Base-by-base conservation (phyloP, 2,329 filamentous ascomycete genomes). In the Colletotrichum aenigma region DNA sequence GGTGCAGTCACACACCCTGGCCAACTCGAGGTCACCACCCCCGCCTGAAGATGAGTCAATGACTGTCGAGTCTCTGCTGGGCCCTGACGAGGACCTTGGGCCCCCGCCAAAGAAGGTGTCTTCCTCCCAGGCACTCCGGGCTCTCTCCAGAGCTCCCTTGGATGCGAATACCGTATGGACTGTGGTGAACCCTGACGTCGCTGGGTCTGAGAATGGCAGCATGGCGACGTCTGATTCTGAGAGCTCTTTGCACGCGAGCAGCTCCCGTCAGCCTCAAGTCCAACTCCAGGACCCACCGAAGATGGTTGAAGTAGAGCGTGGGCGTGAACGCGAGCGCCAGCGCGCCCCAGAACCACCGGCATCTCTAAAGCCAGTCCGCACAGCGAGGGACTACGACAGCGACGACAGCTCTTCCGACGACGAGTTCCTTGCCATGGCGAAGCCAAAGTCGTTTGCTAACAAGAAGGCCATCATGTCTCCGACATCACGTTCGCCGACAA, bases 161-260 rank as follows among this genome's bases (percentile, higher is more conserved):
- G 89, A 89, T 68, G 85, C 88, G 71, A 89, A 87, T 79, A 88
- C 87, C 6, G 84, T 88, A n/a, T 90, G 88, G 88, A 89, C 88
- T 6, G 85, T 89, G 26, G 87, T 90, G 8, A 87, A 79, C 5
- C 74, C 77, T 55, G 77, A 80, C 15, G 60, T 48, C 3, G 61
- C 66, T n/a, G 76, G 71, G 26, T 76, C 38, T 18, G 74, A 75
- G 28, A 74, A 64, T 15, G 74, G 71, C 4, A 75, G 61, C 60
- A 66, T 75, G 66, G 32, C 71, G 13, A 76, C 65, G 18, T 76
- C 74, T 13, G 65, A 66, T 43, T 75, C 74, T 8, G 70, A 76
- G 48, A 66, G 48, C n/a, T 76, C 66, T 8, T 32, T 74, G 36
- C 71, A 75, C 32, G 66, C 28, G 9, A 74, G 58, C 74, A 48